Percentiles rank a stretch among this genome's conserved stretches.
Conservation (phyloP, 352 stramenopile species). For the Pythium scleroteichum region DNA sequence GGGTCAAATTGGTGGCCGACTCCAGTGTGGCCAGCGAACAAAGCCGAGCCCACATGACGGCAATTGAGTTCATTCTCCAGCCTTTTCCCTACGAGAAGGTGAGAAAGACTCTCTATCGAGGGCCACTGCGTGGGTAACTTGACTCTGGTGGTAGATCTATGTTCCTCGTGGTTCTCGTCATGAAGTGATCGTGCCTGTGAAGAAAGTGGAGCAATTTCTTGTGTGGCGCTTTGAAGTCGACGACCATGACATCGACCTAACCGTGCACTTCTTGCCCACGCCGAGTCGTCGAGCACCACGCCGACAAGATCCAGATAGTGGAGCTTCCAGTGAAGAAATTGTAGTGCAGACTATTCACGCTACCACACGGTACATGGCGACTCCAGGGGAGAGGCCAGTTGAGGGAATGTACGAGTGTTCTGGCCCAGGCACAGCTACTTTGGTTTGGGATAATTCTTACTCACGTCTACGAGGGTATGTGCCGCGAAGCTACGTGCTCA, state of each 20-base stretch:
- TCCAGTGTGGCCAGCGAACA: slow-evolving; percentile 41
- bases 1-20: slow-evolving; percentile 61
- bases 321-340: slow-evolving; percentile 30
- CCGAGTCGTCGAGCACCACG: slow-evolving; percentile 26
- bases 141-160: slow-evolving; percentile 16
- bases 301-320: slow-evolving; percentile 10
- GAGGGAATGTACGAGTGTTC: slow-evolving; percentile 73
- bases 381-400: slow-evolving; percentile 45
- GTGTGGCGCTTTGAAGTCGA: slow-evolving; percentile 86
- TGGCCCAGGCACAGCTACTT: slow-evolving; percentile 49
- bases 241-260: slow-evolving; percentile 82
- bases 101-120: background rate
- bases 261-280: slow-evolving; percentile 48
- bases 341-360: slow-evolving; percentile 58
- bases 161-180: slow-evolving; percentile 49
- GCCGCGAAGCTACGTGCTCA: too few relatives aligned
- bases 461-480: slow-evolving; percentile 63
- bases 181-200: slow-evolving; percentile 52
- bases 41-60: slow-evolving; percentile 68
- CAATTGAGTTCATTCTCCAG: slow-evolving; percentile 84
- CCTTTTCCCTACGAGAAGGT: slow-evolving; percentile 76
- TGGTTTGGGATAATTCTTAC: slow-evolving; percentile 85
- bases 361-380: slow-evolving; percentile 58
- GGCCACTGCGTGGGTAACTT: background rate
- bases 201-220: slow-evolving; percentile 54